phyloP scores from a whole-genome alignment of 1,284 basidiomycete genomes.

The Mixia osmundae region DNA sequence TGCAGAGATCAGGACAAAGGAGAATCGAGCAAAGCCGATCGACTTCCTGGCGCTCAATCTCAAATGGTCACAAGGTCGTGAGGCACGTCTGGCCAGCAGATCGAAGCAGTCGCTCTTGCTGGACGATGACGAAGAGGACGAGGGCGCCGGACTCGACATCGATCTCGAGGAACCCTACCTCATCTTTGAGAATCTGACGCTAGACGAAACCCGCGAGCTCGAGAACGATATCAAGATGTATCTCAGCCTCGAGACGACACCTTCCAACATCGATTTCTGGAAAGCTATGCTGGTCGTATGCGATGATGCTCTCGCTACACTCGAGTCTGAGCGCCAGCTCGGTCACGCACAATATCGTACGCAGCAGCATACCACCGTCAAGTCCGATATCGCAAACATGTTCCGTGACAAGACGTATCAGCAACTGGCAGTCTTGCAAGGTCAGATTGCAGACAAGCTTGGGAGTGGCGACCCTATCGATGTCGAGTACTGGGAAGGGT shows the following conservation, averaged over 20 bases:
- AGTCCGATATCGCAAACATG: constrained; percentile 46
- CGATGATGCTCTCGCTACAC: constrained; percentile 64
- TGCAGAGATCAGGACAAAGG: constrained; percentile 79
- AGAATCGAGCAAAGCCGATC: constrained; percentile 85
- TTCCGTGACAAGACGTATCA: constrained; percentile 59
- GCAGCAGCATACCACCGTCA: constrained; percentile 40
- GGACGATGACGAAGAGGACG: constrained; percentile 15
- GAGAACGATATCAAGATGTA: constrained; percentile 88
- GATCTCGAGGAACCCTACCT: constrained; percentile 95
- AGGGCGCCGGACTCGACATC: constrained; percentile 50
- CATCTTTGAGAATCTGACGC: constrained; percentile 78
- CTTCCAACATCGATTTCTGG: constrained; percentile 88
- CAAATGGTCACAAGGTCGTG: constrained; percentile 32
- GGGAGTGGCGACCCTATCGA: constrained; percentile 81
- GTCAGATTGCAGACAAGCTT: constrained; percentile 66
- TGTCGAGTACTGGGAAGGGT: constrained; percentile 88
- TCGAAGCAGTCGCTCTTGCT: too few species aligned
- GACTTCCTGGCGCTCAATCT: constrained; percentile 85
- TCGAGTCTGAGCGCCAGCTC: constrained; percentile 34
- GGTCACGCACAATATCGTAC: constrained; percentile 24
- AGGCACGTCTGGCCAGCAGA: constrained; percentile 12
- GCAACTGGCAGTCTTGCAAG: constrained; percentile 58
- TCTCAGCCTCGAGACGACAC: constrained; percentile 57
- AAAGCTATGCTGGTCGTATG: constrained; percentile 96
- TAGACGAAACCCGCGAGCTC: constrained; percentile 73